Evolutionary conservation across 2,329 filamentous ascomycete species (phyloP).

Genomic region (Ascochyta pisi): DNA sequence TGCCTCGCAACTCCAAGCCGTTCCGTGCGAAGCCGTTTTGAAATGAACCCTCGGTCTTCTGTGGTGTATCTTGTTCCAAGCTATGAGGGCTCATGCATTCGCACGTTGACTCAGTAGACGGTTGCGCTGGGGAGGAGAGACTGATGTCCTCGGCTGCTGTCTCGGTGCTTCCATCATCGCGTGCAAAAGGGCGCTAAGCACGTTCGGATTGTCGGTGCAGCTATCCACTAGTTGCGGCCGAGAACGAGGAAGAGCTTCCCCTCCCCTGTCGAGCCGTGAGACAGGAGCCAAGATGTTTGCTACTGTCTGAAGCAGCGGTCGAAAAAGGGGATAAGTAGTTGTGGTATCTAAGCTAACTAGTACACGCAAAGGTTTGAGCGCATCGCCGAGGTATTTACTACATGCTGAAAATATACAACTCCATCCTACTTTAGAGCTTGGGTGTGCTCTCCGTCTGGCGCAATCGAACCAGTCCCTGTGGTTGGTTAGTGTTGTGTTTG

Average conservation of each 20-base stretch:
- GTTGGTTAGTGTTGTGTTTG: neutral
- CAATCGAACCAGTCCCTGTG: slow-evolving; percentile 18
- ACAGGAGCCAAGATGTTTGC: slow-evolving; percentile 1
- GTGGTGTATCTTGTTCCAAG: neutral
- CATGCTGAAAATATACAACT: neutral
- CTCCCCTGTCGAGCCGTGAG: slow-evolving; percentile 2
- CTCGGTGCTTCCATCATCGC: neutral
- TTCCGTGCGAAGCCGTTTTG: neutral
- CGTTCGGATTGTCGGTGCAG: no score
- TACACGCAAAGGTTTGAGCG: neutral
- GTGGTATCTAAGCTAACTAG: slow-evolving; percentile 12
- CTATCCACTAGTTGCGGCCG: slow-evolving; percentile 8
- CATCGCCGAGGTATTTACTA: neutral
- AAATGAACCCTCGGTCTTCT: no score
- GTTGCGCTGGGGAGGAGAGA: slow-evolving; percentile 8
- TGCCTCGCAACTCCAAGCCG: no score
- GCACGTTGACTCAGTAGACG: slow-evolving; percentile 12
- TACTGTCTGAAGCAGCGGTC: neutral
- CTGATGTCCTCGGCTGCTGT: slow-evolving; percentile 2
- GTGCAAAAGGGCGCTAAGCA: slow-evolving; percentile 1
- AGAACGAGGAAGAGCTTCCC: slow-evolving; percentile 5
- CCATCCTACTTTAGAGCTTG: slow-evolving; percentile 4
- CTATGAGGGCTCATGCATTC: neutral
- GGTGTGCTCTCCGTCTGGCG: slow-evolving; percentile 16
- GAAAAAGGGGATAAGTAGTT: neutral